A percentile compares a stretch with the other conserved stretches of the same genome.
These are phyloP conservation scores for Chrysopogon serrulatus DNA, from an alignment of 176 grass and related monocot species.

Conservation along the genomic window DNA sequence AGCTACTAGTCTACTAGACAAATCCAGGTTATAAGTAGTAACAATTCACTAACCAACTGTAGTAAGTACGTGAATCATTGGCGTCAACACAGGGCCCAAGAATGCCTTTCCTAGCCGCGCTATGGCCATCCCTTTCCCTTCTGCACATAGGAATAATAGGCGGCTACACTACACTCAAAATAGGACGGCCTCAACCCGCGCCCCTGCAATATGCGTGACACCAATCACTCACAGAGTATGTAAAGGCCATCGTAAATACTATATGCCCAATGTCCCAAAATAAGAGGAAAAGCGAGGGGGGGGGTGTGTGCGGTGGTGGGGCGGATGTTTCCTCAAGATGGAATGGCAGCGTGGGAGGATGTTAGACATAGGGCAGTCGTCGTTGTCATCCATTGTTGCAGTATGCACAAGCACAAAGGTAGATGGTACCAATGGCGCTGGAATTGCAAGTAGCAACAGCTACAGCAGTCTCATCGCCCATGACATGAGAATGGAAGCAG, in stretches of 20 bases:
- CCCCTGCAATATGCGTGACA: not conserved
- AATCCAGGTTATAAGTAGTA: not conserved
- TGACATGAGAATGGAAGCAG: conserved; percentile 9
- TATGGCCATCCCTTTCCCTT: conserved; percentile 12
- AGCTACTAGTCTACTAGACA: not conserved
- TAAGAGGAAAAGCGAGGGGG: no score
- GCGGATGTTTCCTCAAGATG: conserved; percentile 21
- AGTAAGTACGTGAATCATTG: not conserved
- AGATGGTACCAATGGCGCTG: not conserved
- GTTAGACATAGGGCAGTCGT: no score
- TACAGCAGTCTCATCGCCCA: not conserved
- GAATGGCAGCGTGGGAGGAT: not conserved
- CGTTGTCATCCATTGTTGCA: not conserved
- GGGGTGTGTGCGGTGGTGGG: no score
- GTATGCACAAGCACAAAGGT: conserved; percentile 7
- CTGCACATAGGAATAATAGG: conserved; percentile 8
- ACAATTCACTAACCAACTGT: not conserved
- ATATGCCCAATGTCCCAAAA: not conserved
- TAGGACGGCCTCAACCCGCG: conserved; percentile 27
- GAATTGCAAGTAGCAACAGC: not conserved
- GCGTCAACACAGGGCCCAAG: not conserved
- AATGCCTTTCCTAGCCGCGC: conserved; percentile 41
- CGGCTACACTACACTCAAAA: not conserved
- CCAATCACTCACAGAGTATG: conserved; percentile 17
- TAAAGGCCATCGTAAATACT: not conserved